Conservation (phyloP, 2,329 filamentous ascomycete species). For the Hypomyces rosellus region DNA sequence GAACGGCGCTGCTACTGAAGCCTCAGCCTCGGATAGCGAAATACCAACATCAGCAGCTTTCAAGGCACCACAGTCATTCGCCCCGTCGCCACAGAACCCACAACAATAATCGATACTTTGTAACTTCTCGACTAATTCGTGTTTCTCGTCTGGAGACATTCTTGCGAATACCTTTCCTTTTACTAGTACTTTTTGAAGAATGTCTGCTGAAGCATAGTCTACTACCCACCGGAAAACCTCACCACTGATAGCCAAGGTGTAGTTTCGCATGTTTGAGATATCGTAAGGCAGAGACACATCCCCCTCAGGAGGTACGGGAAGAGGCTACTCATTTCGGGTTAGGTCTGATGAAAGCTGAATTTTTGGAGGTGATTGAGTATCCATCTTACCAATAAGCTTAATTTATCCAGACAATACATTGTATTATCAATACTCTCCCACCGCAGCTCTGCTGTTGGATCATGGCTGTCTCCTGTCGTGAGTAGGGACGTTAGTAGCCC, state of each 20-base stretch:
- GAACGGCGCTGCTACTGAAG: conserved; percentile 95
- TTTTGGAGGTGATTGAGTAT: background rate
- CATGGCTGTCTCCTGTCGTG: conserved; percentile 57
- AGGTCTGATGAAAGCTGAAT: background rate
- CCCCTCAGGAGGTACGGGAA: conserved; percentile 60
- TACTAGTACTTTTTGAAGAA: conserved; percentile 74
- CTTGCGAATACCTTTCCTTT: conserved; percentile 89
- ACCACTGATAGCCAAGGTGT: conserved; percentile 81
- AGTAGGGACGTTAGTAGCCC: background rate
- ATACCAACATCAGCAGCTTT: conserved; percentile 98
- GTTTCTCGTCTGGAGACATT: conserved; percentile 98
- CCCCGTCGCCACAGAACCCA: conserved; percentile 95
- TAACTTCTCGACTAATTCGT: conserved; percentile 93
- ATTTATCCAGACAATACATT: conserved; percentile 68
- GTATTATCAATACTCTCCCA: conserved; percentile 97
- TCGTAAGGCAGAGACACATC: conserved; percentile 85
- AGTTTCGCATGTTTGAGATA: conserved; percentile 73
- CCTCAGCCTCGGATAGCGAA: conserved; percentile 93
- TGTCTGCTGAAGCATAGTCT: conserved; percentile 77
- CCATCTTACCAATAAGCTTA: conserved; percentile 59
- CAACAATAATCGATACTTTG: conserved; percentile 93
- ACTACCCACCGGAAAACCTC: conserved; percentile 97
- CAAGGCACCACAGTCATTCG: conserved; percentile 93
- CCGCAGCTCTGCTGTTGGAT: conserved; percentile 64
- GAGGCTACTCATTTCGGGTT: conserved; percentile 45